A percentile compares a stretch with the other conserved stretches of the same genome.
Conservation (phyloP, 2,329 filamentous ascomycete genomes). For the Thielaviopsis punctulata region DNA sequence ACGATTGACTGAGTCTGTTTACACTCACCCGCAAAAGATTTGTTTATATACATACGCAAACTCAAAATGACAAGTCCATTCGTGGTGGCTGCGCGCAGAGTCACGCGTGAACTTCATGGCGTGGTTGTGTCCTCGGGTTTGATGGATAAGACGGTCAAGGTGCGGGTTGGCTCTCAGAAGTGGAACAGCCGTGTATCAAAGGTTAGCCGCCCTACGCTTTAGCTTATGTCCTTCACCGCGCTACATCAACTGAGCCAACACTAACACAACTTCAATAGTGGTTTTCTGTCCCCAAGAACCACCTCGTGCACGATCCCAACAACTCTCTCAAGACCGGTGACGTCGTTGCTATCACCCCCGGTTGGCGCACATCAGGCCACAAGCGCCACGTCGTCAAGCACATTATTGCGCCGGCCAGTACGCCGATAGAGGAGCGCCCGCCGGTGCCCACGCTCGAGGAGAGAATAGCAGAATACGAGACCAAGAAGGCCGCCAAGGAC, state of each 20-base stretch:
- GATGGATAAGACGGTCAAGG: constrained; percentile 66
- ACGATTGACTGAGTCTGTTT: not conserved
- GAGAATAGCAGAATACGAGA: constrained; percentile 35
- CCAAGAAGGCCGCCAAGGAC: constrained; percentile 39
- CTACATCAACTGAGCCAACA: no score
- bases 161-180: constrained; percentile 50
- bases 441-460: constrained; percentile 49
- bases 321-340: constrained; percentile 58
- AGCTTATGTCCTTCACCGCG: not conserved
- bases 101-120: constrained; percentile 38
- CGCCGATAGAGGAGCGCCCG: constrained; percentile 44
- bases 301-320: constrained; percentile 65
- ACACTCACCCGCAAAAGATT: not conserved
- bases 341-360: constrained; percentile 52
- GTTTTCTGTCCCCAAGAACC: constrained; percentile 45
- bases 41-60: not conserved
- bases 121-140: constrained; percentile 63
- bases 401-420: constrained; percentile 54
- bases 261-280: constrained; percentile 16
- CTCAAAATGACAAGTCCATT: constrained; percentile 22
- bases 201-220: constrained; percentile 25
- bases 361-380: constrained; percentile 44
- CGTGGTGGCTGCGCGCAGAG: constrained; percentile 23
- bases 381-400: constrained; percentile 60
- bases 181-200: constrained; percentile 62